Evolutionary conservation across 202 grass and related monocot species (phyloP).

Genomic region (Zizania palustris): DNA sequence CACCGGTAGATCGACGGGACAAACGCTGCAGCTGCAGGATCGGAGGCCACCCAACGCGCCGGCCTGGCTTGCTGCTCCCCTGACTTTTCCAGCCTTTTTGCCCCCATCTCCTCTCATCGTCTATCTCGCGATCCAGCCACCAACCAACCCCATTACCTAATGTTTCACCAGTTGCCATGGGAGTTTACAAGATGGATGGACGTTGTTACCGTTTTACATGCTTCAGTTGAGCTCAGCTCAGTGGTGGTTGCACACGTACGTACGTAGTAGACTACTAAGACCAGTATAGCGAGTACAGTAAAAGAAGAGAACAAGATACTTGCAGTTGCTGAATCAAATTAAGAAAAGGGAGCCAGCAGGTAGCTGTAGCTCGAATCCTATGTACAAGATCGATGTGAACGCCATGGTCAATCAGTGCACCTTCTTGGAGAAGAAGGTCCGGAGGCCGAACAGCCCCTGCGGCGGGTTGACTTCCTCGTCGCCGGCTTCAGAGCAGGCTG

Average conservation of each 20-base stretch:
- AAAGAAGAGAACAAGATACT: slow-evolving; percentile 5
- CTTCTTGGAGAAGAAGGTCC: slow-evolving; percentile 97
- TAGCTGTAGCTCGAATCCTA: slow-evolving; percentile 33
- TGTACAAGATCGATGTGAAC: slow-evolving; percentile 38
- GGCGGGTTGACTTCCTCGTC: slow-evolving; percentile 49
- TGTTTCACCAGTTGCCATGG: no score
- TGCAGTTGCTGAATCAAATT: not conserved
- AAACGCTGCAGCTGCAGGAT: no score
- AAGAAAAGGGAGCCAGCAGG: not conserved
- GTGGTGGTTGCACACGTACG: not conserved
- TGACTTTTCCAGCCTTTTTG: no score
- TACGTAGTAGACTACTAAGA: not conserved
- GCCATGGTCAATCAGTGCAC: slow-evolving; percentile 53
- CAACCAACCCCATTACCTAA: no score
- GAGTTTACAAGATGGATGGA: not conserved
- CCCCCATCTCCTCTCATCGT: no score
- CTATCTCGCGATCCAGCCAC: no score
- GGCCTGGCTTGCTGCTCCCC: no score
- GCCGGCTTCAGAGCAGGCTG: slow-evolving; percentile 35
- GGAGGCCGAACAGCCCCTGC: slow-evolving; percentile 64
- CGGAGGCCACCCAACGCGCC: no score
- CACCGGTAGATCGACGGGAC: no score
- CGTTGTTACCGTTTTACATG: not conserved
- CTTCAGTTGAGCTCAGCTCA: slow-evolving; percentile 32
- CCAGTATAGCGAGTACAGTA: not conserved